A percentile compares a stretch with the other conserved stretches of the same genome.
Conservation (phyloP, 805 yeast species). For the Candida quercuum region DNA sequence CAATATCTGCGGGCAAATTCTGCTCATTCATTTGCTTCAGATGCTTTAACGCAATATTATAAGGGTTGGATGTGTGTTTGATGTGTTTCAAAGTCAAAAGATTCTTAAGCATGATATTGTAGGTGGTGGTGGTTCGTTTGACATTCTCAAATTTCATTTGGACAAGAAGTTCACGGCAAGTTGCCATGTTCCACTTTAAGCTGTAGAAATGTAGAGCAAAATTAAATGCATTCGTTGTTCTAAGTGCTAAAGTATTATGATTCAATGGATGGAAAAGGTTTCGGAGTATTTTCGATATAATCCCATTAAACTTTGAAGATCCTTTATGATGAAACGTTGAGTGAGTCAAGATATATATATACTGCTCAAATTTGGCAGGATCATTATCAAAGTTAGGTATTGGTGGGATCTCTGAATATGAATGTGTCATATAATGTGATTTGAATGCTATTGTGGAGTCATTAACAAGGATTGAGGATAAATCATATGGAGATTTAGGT, state of each 20-base stretch:
- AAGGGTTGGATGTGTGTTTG: slow-evolving; percentile 24
- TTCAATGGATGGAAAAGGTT: slow-evolving; percentile 36
- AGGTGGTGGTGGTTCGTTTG: slow-evolving; percentile 32
- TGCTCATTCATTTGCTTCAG: slow-evolving; percentile 27
- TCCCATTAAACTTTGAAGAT: slow-evolving; percentile 32
- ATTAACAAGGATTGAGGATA: slow-evolving; percentile 10
- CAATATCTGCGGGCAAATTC: slow-evolving; percentile 27
- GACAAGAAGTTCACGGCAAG: slow-evolving; percentile 33
- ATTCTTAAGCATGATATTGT: slow-evolving; percentile 31
- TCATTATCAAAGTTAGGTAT: slow-evolving; percentile 27
- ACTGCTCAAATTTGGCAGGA: slow-evolving; percentile 24
- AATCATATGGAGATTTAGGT: slow-evolving; percentile 9
- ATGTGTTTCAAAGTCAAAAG: slow-evolving; percentile 24
- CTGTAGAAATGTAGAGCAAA: slow-evolving; percentile 34
- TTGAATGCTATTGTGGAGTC: not conserved
- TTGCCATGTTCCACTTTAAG: slow-evolving; percentile 32
- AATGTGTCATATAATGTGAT: slow-evolving; percentile 13
- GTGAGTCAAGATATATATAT: slow-evolving; percentile 32
- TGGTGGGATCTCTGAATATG: slow-evolving; percentile 30
- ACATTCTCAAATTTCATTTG: slow-evolving; percentile 34
- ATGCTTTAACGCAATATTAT: slow-evolving; percentile 23
- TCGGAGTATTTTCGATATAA: slow-evolving; percentile 32
- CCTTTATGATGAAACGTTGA: slow-evolving; percentile 29
- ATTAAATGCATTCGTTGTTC: slow-evolving; percentile 30
- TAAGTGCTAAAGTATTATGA: slow-evolving; percentile 24